These are phyloP conservation scores for Naganishia liquefaciens DNA, from an alignment of 1,284 basidiomycete genomes.

Conservation along the genomic window DNA sequence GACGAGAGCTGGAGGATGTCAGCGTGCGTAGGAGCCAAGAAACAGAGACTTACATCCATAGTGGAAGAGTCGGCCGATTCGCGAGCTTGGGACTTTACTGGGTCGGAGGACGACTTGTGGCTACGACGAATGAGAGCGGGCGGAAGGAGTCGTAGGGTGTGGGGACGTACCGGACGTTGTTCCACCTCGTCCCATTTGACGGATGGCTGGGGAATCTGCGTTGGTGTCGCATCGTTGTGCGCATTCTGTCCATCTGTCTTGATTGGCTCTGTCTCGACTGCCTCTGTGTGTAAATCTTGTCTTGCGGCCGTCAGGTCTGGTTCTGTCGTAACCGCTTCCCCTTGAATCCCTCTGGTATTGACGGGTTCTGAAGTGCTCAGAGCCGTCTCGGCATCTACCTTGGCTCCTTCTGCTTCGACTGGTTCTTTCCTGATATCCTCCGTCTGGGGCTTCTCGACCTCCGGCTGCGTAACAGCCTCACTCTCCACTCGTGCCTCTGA, in stretches of 20 bases:
- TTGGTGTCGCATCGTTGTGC: neutral
- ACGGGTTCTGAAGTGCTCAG: too few species aligned
- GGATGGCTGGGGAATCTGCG: neutral
- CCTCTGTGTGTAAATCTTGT: neutral
- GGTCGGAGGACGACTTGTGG: slow-evolving; percentile 44
- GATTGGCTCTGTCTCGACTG: neutral
- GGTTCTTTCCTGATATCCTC: neutral
- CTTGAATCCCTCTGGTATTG: too few species aligned
- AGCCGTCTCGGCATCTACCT: too few species aligned
- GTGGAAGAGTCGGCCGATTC: slow-evolving; percentile 82
- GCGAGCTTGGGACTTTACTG: slow-evolving; percentile 73
- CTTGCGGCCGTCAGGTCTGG: neutral
- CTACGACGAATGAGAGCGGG: neutral
- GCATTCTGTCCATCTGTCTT: neutral
- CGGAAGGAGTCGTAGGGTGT: neutral
- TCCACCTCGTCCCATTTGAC: slow-evolving; percentile 10
- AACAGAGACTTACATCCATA: slow-evolving; percentile 70
- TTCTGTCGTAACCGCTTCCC: too few species aligned
- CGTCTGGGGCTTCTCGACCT: neutral
- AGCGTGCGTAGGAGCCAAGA: slow-evolving; percentile 59
- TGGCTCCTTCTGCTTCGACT: neutral
- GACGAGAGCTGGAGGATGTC: slow-evolving; percentile 64
- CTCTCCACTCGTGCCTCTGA: too few species aligned
- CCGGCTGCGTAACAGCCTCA: too few species aligned
- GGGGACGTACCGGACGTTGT: slow-evolving; percentile 12